A percentile compares a stretch with the other conserved stretches of the same genome.
Conservation (phyloP, 2,329 filamentous ascomycete species). For the Xylaria multiplex region DNA sequence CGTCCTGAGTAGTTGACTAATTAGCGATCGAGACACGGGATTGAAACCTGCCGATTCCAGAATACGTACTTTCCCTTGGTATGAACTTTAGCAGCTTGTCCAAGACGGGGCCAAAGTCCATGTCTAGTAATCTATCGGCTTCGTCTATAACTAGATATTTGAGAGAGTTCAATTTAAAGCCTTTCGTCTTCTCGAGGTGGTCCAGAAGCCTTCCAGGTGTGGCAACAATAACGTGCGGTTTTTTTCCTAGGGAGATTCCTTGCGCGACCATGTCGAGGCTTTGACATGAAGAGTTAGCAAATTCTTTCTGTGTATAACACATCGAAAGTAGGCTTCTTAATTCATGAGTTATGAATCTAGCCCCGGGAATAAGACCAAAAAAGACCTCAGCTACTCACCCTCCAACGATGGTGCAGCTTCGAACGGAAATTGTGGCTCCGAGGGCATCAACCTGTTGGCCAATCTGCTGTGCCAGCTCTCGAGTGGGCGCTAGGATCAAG, state of each 20-base stretch:
- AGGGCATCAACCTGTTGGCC: slow-evolving; percentile 87
- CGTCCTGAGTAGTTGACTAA: slow-evolving; percentile 53
- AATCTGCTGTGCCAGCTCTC: slow-evolving; percentile 93
- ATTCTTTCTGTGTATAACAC: neutral
- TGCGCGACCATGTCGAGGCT: slow-evolving; percentile 92
- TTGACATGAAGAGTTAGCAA: slow-evolving; percentile 12
- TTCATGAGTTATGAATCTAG: neutral
- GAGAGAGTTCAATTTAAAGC: slow-evolving; percentile 83
- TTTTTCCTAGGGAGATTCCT: slow-evolving; percentile 87
- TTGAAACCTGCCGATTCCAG: neutral
- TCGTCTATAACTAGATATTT: slow-evolving; percentile 96
- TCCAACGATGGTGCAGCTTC: slow-evolving; percentile 86
- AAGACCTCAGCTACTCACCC: slow-evolving; percentile 55
- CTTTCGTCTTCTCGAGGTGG: slow-evolving; percentile 96
- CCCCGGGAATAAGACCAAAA: neutral
- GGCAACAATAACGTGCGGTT: slow-evolving; percentile 92
- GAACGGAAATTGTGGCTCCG: slow-evolving; percentile 86
- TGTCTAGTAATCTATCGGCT: slow-evolving; percentile 88
- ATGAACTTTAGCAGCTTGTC: slow-evolving; percentile 84
- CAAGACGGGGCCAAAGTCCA: slow-evolving; percentile 91
- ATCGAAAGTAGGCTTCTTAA: neutral
- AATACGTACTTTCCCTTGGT: slow-evolving; percentile 33
- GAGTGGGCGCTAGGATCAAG: slow-evolving; percentile 90
- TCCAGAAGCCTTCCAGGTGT: slow-evolving; percentile 90
- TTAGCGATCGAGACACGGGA: neutral